These are phyloP conservation scores for Botrytis squamosa DNA, from an alignment of 2,329 filamentous ascomycete species.

Conservation along the genomic window DNA sequence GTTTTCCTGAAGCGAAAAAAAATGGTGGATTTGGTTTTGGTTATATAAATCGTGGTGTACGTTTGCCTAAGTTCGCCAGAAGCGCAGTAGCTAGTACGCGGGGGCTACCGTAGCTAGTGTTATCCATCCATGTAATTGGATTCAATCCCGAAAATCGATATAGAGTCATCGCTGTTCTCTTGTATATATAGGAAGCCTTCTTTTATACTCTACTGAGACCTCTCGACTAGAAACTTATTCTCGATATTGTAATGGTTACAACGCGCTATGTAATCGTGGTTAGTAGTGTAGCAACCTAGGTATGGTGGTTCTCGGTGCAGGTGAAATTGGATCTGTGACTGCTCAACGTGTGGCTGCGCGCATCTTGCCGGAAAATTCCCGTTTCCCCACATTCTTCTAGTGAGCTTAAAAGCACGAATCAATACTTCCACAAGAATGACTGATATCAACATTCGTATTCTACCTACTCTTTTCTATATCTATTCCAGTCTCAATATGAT, in stretches of 20 bases:
- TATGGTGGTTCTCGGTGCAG: too few relatives aligned
- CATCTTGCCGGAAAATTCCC: neutral
- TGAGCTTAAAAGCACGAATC: neutral
- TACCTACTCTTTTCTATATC: neutral
- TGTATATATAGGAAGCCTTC: too few relatives aligned
- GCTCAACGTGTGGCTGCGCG: neutral
- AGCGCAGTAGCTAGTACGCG: rapidly evolving
- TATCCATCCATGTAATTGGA: too few relatives aligned
- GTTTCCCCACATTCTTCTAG: neutral
- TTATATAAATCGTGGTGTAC: neutral
- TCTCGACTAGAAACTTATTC: too few relatives aligned
- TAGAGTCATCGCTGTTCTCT: too few relatives aligned
- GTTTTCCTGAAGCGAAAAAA: neutral
- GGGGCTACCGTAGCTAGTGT: neutral
- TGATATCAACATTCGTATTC: neutral
- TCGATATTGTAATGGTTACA: too few relatives aligned
- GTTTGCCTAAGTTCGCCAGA: rapidly evolving
- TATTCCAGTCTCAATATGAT: neutral
- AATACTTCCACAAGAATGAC: neutral
- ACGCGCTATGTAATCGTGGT: too few relatives aligned
- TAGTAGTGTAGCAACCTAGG: too few relatives aligned
- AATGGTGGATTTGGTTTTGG: neutral
- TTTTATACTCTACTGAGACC: too few relatives aligned
- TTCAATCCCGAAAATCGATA: too few relatives aligned
- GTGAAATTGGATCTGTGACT: neutral